Percentiles rank a stretch among this genome's conserved stretches.
These are phyloP conservation scores for Phaeomoniella chlamydospora DNA, from an alignment of 2,329 filamentous ascomycete genomes.

Conservation along the genomic window DNA sequence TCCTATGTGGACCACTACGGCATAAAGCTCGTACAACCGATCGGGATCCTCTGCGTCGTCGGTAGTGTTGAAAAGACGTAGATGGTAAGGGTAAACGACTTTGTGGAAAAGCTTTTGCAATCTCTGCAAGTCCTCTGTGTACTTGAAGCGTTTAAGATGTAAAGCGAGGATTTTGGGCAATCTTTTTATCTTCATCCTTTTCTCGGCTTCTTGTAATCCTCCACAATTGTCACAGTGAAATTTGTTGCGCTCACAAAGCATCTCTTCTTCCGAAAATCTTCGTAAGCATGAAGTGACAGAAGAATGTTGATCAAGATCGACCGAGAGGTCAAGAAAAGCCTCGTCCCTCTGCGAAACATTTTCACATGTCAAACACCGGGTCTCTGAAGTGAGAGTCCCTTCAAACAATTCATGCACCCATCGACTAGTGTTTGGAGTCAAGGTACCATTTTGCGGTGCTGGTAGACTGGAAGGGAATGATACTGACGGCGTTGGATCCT, in stretches of 20 bases:
- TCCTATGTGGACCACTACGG: constrained; percentile 92
- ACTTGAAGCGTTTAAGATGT: constrained; percentile 95
- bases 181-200: constrained; percentile 97
- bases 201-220: constrained; percentile 91
- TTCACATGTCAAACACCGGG: constrained; percentile 89
- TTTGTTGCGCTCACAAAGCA: constrained; percentile 96
- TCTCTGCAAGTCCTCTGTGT: constrained; percentile 85
- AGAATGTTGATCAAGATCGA: constrained; percentile 87
- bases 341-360: constrained; percentile 91
- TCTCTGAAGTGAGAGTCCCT: constrained; percentile 87
- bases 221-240: constrained; percentile 98
- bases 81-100: constrained; percentile 91
- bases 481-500: constrained; percentile 34
- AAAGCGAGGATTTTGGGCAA: constrained; percentile 82
- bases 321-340: constrained; percentile 87
- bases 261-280: constrained; percentile 95
- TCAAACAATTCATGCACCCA: constrained; percentile 99
- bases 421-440: constrained; percentile 53
- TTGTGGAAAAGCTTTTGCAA: constrained; percentile 94
- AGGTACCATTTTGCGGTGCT: constrained; percentile 19
- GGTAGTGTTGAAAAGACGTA: constrained; percentile 94
- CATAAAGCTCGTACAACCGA: constrained; percentile 88
- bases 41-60: constrained; percentile 91
- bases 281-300: constrained; percentile 90
- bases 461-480: constrained; percentile 18